These are phyloP conservation scores for Chlorella sp. DNA, from an alignment of 139 green algal genomes.

Conservation along the genomic window DNA sequence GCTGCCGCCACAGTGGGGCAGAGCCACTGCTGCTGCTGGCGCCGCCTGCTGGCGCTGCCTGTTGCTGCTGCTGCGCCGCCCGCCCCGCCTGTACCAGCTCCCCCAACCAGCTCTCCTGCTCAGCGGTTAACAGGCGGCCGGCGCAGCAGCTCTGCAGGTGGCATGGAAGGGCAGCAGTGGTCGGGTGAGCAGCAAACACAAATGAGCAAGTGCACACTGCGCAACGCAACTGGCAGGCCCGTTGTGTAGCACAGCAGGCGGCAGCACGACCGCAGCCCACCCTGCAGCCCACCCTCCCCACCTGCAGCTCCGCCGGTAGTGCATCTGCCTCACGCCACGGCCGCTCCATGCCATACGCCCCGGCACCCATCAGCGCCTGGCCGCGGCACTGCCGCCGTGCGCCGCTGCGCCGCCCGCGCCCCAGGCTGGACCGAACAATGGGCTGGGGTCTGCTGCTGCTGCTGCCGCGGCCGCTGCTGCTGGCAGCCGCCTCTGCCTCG, in stretches of 20 bases:
- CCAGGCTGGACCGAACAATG: background rate
- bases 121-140: background rate
- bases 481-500: background rate
- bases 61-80: background rate
- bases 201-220: background rate
- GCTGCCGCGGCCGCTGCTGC: background rate
- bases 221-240: background rate
- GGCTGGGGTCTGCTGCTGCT: background rate
- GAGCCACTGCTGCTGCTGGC: background rate
- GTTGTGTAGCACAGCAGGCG: background rate
- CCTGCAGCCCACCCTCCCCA: background rate
- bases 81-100: slow-evolving; percentile 5
- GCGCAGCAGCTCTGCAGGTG: background rate
- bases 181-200: background rate
- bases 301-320: background rate
- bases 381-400: background rate
- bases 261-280: background rate
- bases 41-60: background rate
- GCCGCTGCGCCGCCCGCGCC: background rate
- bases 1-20: background rate
- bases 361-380: too few species aligned
- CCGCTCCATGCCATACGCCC: background rate
- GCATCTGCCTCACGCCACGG: background rate
- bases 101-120: background rate
- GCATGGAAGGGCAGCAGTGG: background rate